Conservation (phyloP, 1,284 basidiomycete species). For the Gymnopus androsaceus region DNA sequence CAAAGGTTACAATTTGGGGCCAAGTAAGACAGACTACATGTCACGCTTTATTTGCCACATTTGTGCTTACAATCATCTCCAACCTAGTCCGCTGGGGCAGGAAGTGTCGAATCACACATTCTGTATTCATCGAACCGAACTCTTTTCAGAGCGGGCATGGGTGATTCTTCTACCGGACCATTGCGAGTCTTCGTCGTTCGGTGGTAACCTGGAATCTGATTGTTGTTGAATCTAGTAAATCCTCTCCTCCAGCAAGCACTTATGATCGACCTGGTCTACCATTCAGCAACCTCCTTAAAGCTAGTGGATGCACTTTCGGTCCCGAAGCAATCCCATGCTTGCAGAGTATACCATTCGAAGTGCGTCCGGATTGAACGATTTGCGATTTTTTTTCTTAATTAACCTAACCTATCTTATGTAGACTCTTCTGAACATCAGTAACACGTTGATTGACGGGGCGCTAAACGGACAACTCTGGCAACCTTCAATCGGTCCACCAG, state of each 20-base stretch:
- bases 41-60: not conserved
- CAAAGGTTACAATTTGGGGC: constrained; percentile 62
- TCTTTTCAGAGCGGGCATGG: constrained; percentile 56
- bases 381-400: not conserved
- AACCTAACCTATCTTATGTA: constrained; percentile 24
- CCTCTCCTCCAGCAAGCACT: constrained; percentile 48
- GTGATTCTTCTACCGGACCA: constrained; percentile 56
- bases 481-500: constrained; percentile 52
- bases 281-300: constrained; percentile 47
- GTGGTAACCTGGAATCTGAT: not conserved
- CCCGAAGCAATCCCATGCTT: constrained; percentile 47
- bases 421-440: constrained; percentile 49
- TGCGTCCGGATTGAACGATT: constrained; percentile 19
- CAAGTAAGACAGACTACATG: constrained; percentile 39
- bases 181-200: constrained; percentile 40
- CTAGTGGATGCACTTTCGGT: constrained; percentile 48
- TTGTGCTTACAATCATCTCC: not conserved
- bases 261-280: constrained; percentile 60
- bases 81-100: constrained; percentile 58
- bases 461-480: constrained; percentile 62
- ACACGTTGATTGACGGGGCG: constrained; percentile 44
- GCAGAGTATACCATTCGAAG: constrained; percentile 50
- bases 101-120: constrained; percentile 53
- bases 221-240: constrained; percentile 44
- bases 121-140: constrained; percentile 41